phyloP scores from a whole-genome alignment of 345 rosid genomes.

The Eutrema heterophyllum region DNA sequence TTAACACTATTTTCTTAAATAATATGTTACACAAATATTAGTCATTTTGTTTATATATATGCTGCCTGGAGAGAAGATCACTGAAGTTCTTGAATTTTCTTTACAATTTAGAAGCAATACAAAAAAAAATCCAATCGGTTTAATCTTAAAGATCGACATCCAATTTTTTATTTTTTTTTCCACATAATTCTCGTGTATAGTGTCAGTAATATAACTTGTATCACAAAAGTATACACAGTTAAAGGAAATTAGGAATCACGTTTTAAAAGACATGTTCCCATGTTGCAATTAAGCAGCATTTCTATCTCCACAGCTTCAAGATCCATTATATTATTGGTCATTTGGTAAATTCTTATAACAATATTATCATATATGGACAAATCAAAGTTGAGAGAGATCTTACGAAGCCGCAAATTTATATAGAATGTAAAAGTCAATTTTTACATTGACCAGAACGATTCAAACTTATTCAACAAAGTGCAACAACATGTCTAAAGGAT shows the following conservation, averaged over 20 bases:
- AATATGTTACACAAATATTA: background rate
- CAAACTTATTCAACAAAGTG: background rate
- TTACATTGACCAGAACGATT: slow-evolving; percentile 6
- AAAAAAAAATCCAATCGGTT: background rate
- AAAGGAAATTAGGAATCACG: too few relatives aligned
- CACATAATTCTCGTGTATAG: too few relatives aligned
- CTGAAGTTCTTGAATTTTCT: background rate
- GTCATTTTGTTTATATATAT: background rate
- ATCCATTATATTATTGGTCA: too few relatives aligned
- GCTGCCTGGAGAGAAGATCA: background rate
- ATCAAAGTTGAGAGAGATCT: background rate
- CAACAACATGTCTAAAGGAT: background rate
- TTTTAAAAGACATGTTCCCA: too few relatives aligned
- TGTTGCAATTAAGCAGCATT: too few relatives aligned
- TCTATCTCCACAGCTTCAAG: too few relatives aligned
- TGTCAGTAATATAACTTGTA: too few relatives aligned
- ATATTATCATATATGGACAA: too few relatives aligned
- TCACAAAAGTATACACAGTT: too few relatives aligned
- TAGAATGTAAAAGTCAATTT: slow-evolving; percentile 4
- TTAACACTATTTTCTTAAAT: background rate
- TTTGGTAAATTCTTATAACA: too few relatives aligned
- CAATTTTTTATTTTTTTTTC: too few relatives aligned
- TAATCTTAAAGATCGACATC: background rate
- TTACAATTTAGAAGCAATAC: background rate
- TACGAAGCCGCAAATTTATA: background rate